Base-by-base conservation (phyloP, 768 basidiomycete species). In the Amanita thiersii region DNA sequence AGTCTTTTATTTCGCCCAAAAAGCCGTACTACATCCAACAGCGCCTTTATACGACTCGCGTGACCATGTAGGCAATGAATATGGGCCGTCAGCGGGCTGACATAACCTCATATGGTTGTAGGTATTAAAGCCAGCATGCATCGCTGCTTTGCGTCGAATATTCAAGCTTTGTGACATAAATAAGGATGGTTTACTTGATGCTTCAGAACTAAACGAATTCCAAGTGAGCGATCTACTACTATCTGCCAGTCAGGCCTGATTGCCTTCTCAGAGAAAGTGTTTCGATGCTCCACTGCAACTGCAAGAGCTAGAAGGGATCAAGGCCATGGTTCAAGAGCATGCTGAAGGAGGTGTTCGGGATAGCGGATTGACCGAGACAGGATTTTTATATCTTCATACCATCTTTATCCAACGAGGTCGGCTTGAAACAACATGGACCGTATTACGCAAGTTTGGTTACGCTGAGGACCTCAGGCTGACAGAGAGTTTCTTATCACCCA, bases 1-100 rank as follows among this genome's bases (percentile, higher is more conserved):
- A 61, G 91, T 98, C 21, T 92, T 98, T 67, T 97, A 94, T 61
- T 97, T 97, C 60, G 94, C 94, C 1, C 93, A 96, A 62, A 97
- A 96, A 57, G 94, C 94, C 9, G 94, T 99, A 23, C 66, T 97
- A 8, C 91, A 99, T 56, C 94, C 94, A 2, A 94, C 92, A 1
- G 94, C 94, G 4, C 94, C 94, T 4, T 66, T 99, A 14, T 99
- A 98, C 58, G 94, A 99, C 58, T 94, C 92, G 1, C 68, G 92
- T 56, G 90, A 97, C 52, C 93, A 97, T 62, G 89, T 89, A 55
- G 45, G 86, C 47, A 9, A 14, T 21, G 39, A 21, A 38, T 31
- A 28, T 47, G 35, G 32, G 23, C 26, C 4, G 31, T n/a, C 9
- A 41, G 42, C 19, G 40, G 30, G 24, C 30, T 14, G 45, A 37